A percentile compares a stretch with the other conserved stretches of the same genome.
Conservation (phyloP, 768 basidiomycete genomes). For the Psilocybe cubensis region DNA sequence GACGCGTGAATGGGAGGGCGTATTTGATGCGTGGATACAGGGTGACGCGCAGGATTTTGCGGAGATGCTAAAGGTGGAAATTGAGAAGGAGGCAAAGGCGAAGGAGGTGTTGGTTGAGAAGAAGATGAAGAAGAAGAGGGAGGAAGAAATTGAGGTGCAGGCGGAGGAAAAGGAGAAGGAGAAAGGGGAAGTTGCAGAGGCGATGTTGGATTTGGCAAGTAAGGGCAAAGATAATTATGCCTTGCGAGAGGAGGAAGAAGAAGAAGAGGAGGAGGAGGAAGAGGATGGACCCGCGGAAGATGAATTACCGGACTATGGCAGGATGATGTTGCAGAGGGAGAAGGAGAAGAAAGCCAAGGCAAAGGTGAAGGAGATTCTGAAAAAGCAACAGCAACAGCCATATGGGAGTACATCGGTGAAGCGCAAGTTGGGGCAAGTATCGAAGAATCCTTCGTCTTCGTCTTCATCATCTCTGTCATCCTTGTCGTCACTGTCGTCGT, state of each 20-base stretch:
- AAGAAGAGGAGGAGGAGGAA: conserved; percentile 1
- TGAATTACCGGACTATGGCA: background rate
- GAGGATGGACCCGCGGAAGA: background rate
- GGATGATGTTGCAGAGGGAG: background rate
- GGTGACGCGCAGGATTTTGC: conserved; percentile 89
- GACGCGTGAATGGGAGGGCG: conserved; percentile 84
- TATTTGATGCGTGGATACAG: conserved; percentile 90
- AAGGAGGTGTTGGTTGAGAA: conserved; percentile 60
- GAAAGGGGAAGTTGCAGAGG: background rate
- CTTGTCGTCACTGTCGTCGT: background rate
- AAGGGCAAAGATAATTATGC: background rate
- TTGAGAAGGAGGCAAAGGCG: conserved; percentile 54
- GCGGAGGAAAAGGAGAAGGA: background rate
- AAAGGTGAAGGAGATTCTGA: background rate
- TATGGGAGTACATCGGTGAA: conserved; percentile 4
- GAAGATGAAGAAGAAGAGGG: conserved; percentile 60
- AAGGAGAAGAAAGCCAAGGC: background rate
- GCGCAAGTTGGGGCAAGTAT: conserved; percentile 3
- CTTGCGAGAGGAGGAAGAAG: background rate
- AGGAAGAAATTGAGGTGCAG: conserved; percentile 25
- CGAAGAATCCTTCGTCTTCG: background rate
- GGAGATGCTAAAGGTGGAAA: conserved; percentile 55
- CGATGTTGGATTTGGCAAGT: conserved; percentile 21
- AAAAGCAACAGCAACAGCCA: background rate
- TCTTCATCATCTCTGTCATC: background rate